Conservation (phyloP, 352 stramenopile genomes). For the Chrysophaeum taylorii region DNA sequence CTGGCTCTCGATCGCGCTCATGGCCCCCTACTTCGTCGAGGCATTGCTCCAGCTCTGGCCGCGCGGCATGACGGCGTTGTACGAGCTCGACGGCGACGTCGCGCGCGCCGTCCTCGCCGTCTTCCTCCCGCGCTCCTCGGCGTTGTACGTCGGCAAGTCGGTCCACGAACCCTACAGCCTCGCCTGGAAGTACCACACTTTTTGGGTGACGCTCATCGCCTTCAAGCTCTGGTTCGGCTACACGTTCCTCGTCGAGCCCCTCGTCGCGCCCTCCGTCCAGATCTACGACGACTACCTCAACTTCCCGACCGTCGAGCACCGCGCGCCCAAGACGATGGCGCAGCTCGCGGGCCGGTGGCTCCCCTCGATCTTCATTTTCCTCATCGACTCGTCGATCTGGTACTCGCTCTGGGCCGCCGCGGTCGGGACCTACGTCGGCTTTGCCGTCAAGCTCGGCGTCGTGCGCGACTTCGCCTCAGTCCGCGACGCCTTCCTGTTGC, state of each 20-base stretch:
- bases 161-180: slow-evolving; percentile 79
- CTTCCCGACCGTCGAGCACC: slow-evolving; percentile 46
- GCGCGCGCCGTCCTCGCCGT: slow-evolving; percentile 61
- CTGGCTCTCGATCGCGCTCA: slow-evolving; percentile 61
- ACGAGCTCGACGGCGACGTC: slow-evolving; percentile 63
- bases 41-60: slow-evolving; percentile 56
- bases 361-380: slow-evolving; percentile 93
- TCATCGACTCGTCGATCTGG: slow-evolving; percentile 97
- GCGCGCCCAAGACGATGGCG: slow-evolving; percentile 43
- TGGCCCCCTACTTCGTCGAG: slow-evolving; percentile 59
- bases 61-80: slow-evolving; percentile 46
- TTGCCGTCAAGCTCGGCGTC: slow-evolving; percentile 87
- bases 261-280: slow-evolving; percentile 85
- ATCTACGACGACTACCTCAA: slow-evolving; percentile 91
- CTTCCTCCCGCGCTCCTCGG: slow-evolving; percentile 55
- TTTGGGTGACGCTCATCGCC: slow-evolving; percentile 79
- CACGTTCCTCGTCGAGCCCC: slow-evolving; percentile 89
- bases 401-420: slow-evolving; percentile 92
- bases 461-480: slow-evolving; percentile 79
- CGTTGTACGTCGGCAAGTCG: slow-evolving; percentile 86
- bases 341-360: slow-evolving; percentile 89
- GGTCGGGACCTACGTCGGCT: slow-evolving; percentile 88
- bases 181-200: slow-evolving; percentile 79
- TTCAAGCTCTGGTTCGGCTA: slow-evolving; percentile 98
- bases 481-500: slow-evolving; percentile 64